Evolutionary conservation across 192 early-diverging fungal species (phyloP).

Genomic region (Haplosporangium gracile): DNA sequence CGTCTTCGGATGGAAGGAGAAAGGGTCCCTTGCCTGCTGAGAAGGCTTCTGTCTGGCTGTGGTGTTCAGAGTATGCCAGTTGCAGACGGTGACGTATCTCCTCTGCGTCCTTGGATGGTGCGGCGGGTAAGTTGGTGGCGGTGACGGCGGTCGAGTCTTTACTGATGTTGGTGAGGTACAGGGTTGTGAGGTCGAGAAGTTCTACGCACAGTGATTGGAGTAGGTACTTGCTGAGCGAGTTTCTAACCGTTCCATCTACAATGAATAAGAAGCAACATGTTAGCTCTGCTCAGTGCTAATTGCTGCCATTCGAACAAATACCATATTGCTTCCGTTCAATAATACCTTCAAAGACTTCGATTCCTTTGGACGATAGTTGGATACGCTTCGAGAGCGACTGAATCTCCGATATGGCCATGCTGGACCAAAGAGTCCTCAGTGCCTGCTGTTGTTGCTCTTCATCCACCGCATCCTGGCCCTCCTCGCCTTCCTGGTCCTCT

Average conservation of each 20-base stretch:
- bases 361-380: conserved; percentile 21
- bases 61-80: neutral
- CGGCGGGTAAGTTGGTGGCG: no score
- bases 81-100: neutral
- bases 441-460: neutral
- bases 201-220: conserved; percentile 42
- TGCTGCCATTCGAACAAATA: neutral
- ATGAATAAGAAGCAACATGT: neutral
- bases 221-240: conserved; percentile 50
- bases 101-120: neutral
- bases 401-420: neutral
- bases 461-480: neutral
- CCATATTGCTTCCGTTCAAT: neutral
- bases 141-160: neutral
- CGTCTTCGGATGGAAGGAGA: conserved; percentile 14
- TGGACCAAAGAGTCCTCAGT: neutral
- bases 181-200: conserved; percentile 6
- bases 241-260: conserved; percentile 28
- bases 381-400: conserved; percentile 24
- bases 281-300: neutral
- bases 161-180: neutral
- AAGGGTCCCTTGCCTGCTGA: conserved; percentile 4
- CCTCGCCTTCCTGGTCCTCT: neutral
- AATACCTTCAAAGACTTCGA: conserved; percentile 49
- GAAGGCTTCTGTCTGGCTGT: neutral